These are phyloP conservation scores for cucumber (Cucumis sativus) DNA, from an alignment of 306 rosid genomes.

Conservation along the genomic window Cucumber_9930_V3 NC_026660.2:3658501-3659000, in stretches of 20 bases:
- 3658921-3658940: not conserved
- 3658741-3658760: not conserved
- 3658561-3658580: conserved; percentile 5
- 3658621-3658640: conserved; percentile 37
- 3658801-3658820: not conserved
- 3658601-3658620: not conserved
- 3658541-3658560: not conserved
- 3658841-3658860: not conserved
- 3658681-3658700: conserved; percentile 29
- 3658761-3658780: not conserved
- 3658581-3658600: not conserved
- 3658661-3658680: conserved; percentile 26
- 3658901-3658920: not conserved
- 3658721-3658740: not conserved
- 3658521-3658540: not conserved
- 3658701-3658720: not conserved
- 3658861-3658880: not conserved
- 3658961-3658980: not conserved
- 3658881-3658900: not conserved
- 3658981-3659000: not conserved
- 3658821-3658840: not conserved
- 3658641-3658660: conserved; percentile 36
- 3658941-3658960: not conserved
- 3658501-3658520: conserved; percentile 7
- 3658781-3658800: not conserved